Conservation (phyloP, 306 rosid genomes). For the Vigna unguiculata region DNA sequence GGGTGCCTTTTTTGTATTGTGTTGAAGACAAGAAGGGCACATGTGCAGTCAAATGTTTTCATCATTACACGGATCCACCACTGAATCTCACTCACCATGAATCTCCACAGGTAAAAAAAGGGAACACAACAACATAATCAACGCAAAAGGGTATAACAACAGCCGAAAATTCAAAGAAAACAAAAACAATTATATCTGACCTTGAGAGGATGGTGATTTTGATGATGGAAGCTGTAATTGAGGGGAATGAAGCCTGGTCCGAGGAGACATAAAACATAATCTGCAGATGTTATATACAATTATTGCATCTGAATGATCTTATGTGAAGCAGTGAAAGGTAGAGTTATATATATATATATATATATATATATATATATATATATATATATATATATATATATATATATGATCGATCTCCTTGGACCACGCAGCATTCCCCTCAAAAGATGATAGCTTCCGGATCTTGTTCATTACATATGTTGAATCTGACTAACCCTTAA, state of each 20-base stretch:
- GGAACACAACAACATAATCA: neutral
- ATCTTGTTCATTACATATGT: neutral
- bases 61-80: constrained; percentile 53
- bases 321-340: neutral
- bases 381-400: too few relatives aligned
- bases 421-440: constrained; percentile 78
- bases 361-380: too few relatives aligned
- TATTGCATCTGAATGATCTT: neutral
- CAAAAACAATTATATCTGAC: constrained; percentile 7
- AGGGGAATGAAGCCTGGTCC: constrained; percentile 97
- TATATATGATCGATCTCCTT: constrained; percentile 46
- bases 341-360: constrained; percentile 4
- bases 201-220: neutral
- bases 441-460: constrained; percentile 62
- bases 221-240: constrained; percentile 58
- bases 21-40: constrained; percentile 38
- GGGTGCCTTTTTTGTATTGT: constrained; percentile 43
- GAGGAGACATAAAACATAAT: constrained; percentile 43
- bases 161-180: neutral
- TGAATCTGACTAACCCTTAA: neutral
- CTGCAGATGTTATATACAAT: neutral
- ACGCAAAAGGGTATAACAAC: neutral
- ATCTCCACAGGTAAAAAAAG: constrained; percentile 12
- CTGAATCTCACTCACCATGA: neutral
- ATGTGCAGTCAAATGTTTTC: constrained; percentile 47